A percentile compares a stretch with the other conserved stretches of the same genome.
phyloP scores from a whole-genome alignment of 163 green algal species.

The Scenedesmus sp. region DNA sequence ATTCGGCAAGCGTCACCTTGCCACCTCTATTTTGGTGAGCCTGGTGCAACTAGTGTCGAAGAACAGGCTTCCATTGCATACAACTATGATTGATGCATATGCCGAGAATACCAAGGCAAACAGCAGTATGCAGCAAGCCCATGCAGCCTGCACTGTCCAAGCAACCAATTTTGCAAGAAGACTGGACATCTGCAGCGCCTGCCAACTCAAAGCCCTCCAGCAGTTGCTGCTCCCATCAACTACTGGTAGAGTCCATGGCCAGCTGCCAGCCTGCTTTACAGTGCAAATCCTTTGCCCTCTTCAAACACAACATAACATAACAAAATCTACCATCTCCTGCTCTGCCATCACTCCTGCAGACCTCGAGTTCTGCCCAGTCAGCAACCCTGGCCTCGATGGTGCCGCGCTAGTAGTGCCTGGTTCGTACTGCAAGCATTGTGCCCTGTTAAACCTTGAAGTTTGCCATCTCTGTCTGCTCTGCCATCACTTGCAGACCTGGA shows the following conservation, averaged over 20 bases:
- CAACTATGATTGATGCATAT: not conserved
- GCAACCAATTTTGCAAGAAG: too few relatives aligned
- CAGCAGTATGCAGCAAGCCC: not conserved
- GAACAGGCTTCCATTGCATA: not conserved
- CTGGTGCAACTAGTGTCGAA: not conserved
- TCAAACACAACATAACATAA: too few relatives aligned
- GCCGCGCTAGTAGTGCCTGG: conserved; percentile 53
- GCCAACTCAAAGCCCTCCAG: too few relatives aligned
- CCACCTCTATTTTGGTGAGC: conserved; percentile 80
- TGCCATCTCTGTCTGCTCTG: not conserved
- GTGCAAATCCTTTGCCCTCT: too few relatives aligned
- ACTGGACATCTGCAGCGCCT: too few relatives aligned
- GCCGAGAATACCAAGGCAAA: too few relatives aligned
- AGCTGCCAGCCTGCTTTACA: not conserved
- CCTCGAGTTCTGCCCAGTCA: conserved; percentile 70
- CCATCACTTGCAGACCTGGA: conserved; percentile 66
- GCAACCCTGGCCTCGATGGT: conserved; percentile 67
- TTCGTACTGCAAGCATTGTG: too few relatives aligned
- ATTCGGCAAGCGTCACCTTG: conserved; percentile 70
- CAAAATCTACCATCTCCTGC: too few relatives aligned
- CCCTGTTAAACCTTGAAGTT: too few relatives aligned
- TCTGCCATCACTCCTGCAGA: conserved; percentile 45
- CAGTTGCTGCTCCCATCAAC: too few relatives aligned
- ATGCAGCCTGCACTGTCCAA: not conserved
- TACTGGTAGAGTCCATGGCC: too few relatives aligned